Conservation (phyloP, 768 basidiomycete genomes). For the Phlebiopsis gigantea region DNA sequence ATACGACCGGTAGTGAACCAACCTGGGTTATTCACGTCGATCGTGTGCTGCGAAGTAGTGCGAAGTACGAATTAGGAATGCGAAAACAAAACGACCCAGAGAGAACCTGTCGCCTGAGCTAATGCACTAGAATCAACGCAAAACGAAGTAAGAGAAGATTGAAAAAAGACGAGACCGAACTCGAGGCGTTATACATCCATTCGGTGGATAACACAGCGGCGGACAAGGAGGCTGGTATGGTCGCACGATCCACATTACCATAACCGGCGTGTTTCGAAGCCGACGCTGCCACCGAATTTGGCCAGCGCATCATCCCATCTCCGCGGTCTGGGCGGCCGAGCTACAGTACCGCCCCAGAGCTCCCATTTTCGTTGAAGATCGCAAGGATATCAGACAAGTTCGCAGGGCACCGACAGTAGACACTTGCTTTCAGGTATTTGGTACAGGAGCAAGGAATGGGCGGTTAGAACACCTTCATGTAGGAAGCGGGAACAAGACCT, state of each 20-base stretch:
- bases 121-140: neutral
- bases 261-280: neutral
- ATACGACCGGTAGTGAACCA: conserved; percentile 18
- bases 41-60: conserved; percentile 9
- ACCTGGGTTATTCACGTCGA: conserved; percentile 8
- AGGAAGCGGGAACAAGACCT: conserved; percentile 26
- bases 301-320: neutral
- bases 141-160: neutral
- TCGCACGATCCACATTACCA: conserved; percentile 1
- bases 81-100: neutral
- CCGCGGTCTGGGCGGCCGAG: neutral
- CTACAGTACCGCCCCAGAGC: neutral
- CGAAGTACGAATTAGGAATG: neutral
- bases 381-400: neutral
- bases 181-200: neutral
- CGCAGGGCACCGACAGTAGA: neutral
- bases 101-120: neutral
- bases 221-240: conserved; percentile 1
- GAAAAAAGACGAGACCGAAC: neutral
- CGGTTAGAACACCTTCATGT: conserved; percentile 22
- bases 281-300: neutral
- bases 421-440: neutral
- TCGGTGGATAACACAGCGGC: neutral
- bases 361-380: neutral
- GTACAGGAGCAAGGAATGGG: neutral